Percentiles rank a stretch among this genome's conserved stretches.
Conservation (phyloP, 1,284 basidiomycete genomes). For the Taiwanofungus camphoratus region DNA sequence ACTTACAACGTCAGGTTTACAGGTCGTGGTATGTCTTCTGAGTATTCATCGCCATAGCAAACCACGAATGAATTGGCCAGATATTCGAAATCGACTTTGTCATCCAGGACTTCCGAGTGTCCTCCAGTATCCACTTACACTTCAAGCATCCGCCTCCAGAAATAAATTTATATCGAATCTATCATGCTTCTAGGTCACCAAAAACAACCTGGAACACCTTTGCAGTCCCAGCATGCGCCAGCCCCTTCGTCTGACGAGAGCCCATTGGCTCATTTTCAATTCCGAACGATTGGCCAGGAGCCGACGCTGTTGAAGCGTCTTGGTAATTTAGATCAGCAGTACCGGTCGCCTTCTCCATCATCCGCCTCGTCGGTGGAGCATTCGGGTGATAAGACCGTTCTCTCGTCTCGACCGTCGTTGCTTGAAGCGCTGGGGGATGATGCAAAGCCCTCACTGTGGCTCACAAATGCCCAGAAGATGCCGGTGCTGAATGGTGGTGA, state of each 20-base stretch:
- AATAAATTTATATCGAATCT: neutral
- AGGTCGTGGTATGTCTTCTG: too few relatives aligned
- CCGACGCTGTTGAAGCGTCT: conserved; percentile 18
- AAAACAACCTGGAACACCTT: neutral
- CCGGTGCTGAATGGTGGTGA: too few relatives aligned
- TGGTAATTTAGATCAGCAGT: conserved; percentile 3
- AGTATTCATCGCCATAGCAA: too few relatives aligned
- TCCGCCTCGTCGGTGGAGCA: conserved; percentile 5
- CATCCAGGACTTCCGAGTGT: too few relatives aligned
- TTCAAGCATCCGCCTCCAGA: too few relatives aligned
- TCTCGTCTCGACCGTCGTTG: neutral
- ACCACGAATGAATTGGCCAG: too few relatives aligned
- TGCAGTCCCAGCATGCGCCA: neutral
- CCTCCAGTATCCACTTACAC: too few relatives aligned
- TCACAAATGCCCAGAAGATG: too few relatives aligned
- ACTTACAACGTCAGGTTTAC: too few relatives aligned
- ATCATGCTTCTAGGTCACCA: neutral
- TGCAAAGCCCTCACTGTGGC: too few relatives aligned
- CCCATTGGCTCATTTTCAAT: conserved; percentile 17
- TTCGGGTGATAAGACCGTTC: neutral
- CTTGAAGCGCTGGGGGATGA: neutral
- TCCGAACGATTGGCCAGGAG: conserved; percentile 18
- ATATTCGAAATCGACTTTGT: too few relatives aligned
- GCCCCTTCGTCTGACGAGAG: conserved; percentile 8
- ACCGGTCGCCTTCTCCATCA: conserved; percentile 9